phyloP scores from a whole-genome alignment of 2,329 filamentous ascomycete species.

The Fusarium sp. region DNA sequence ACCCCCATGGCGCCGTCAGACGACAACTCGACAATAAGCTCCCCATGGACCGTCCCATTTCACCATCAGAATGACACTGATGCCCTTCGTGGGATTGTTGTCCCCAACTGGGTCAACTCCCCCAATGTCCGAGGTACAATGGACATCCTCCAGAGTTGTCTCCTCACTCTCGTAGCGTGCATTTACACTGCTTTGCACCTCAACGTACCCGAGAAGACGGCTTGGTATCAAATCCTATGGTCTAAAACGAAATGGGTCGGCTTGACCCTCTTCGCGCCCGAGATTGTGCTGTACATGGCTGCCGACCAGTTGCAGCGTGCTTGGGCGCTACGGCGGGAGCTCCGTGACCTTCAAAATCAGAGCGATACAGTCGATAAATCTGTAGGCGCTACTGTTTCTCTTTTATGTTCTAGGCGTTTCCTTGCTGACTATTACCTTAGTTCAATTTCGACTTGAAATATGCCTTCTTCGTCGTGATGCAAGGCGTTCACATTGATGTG shows the following conservation, averaged over 20 bases:
- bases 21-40: background rate
- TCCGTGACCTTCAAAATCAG: background rate
- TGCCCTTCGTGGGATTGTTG: background rate
- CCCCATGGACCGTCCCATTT: background rate
- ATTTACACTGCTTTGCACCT: constrained; percentile 53
- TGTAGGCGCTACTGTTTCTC: background rate
- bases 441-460: constrained; percentile 34
- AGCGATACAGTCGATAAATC: background rate
- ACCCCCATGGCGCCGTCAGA: background rate
- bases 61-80: background rate
- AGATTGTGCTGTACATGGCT: constrained; percentile 45
- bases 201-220: constrained; percentile 45
- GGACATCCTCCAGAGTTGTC: constrained; percentile 49
- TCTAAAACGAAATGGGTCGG: constrained; percentile 47
- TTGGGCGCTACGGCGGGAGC: constrained; percentile 10
- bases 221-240: constrained; percentile 10
- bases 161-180: constrained; percentile 50
- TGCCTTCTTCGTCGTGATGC: constrained; percentile 48
- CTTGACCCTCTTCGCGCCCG: constrained; percentile 47
- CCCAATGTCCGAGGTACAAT: background rate
- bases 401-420: background rate
- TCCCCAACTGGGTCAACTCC: background rate
- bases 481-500: constrained; percentile 38
- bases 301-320: constrained; percentile 30
- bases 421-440: background rate